These are phyloP conservation scores for Pistacia integerrima DNA, from an alignment of 345 rosid genomes.

Conservation along the genomic window DNA sequence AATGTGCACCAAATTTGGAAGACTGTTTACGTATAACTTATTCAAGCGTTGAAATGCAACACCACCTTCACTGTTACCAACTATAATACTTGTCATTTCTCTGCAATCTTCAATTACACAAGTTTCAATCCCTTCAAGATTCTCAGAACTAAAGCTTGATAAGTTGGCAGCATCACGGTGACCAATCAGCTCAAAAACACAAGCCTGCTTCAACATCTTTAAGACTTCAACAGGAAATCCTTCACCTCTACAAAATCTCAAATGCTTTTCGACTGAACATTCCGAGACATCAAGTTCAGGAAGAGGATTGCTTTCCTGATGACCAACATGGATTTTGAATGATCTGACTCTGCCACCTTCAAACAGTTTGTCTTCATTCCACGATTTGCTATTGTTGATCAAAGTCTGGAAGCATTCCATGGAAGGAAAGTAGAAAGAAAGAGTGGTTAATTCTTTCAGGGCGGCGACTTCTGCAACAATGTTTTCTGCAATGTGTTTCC, in stretches of 20 bases:
- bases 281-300: constrained; percentile 1
- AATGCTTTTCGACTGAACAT: constrained; percentile 18
- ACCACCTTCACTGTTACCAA: neutral
- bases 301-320: neutral
- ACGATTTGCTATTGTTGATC: constrained; percentile 5
- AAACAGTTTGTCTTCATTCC: neutral
- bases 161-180: constrained; percentile 1
- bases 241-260: constrained; percentile 14
- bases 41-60: neutral
- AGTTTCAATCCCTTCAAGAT: constrained; percentile 22
- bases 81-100: constrained; percentile 13
- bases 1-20: neutral
- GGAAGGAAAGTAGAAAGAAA: constrained; percentile 24
- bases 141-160: constrained; percentile 11
- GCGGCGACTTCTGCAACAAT: constrained; percentile 1
- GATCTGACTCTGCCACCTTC: constrained; percentile 13
- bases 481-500: neutral
- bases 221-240: neutral
- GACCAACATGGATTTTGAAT: constrained; percentile 11
- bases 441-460: constrained; percentile 18
- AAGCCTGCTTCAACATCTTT: constrained; percentile 18
- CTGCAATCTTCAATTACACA: constrained; percentile 26
- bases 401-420: constrained; percentile 7
- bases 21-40: neutral
- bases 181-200: constrained; percentile 26